Evolutionary conservation across 2,329 filamentous ascomycete genomes (phyloP), one percentile per base, ranked within the genome.

Genomic region (Cyphellophora attinorum): DNA sequence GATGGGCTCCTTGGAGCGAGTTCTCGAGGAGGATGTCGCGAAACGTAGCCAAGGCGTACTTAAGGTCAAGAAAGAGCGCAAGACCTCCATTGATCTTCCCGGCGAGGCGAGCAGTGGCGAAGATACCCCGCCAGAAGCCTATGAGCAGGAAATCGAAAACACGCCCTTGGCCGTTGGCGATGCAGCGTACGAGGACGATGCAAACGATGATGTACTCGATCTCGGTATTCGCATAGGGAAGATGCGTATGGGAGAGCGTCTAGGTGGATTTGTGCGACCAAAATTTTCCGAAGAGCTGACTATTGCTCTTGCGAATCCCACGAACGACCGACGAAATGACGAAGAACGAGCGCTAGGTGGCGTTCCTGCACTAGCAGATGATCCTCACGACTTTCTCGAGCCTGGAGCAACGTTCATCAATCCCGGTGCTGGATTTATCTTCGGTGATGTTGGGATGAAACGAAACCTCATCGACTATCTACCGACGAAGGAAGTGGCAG

Each of bases 191-290:
- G 79, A 80, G 39, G 70, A 76, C 38, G 76, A 78, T 39, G 37
- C 40, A 16, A 76, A 70, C n/a, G 69, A 76, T 51, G 79, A 83
- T 39, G 59, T 84, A 29, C 70, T 81, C 45, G 82, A 86, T 55
- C 60, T 86, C 16, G 82, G 81, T 2, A 72, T 85, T 38, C 70
- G 72, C 44, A 67, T 86, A 40, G 81, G 81, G 2, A 80, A 74
- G 53, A 72, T 85, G 68, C 72, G 73, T 39, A 75, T 86, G 40
- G 84, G 79, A 2, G 81, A 86, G 50, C 68, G 81, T 23, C 74
- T 86, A 43, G 82, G 82, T 11, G 81, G 81, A 1, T 71, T 82
- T 45, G 77, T 81, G 28, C 66, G 81, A 29, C 81, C 81, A 2
- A 75, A 76, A 46, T 68, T 86, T 38, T 69, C 73, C 3, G 76